Evolutionary conservation across 78 protist species (phyloP).

Genomic region (Monosiga brevicollis): DNA sequence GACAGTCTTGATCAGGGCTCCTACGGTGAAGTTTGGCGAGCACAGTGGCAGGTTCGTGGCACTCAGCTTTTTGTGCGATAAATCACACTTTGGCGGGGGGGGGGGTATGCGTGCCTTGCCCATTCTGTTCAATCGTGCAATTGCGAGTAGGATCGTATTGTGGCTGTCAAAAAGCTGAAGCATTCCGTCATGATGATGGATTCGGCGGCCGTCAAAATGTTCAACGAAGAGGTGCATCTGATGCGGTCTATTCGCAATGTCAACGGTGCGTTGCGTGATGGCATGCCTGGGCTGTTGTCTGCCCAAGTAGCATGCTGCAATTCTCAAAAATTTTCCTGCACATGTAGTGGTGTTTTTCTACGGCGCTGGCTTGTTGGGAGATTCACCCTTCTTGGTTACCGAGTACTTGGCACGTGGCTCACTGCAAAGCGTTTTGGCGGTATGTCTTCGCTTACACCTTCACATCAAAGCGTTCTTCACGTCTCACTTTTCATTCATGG

Average conservation of each 20-base stretch:
- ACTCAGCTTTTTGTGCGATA: too few species aligned
- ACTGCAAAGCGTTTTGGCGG: too few species aligned
- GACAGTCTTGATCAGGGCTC: too few species aligned
- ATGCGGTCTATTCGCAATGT: not conserved
- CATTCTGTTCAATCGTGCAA: too few species aligned
- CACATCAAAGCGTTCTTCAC: too few species aligned
- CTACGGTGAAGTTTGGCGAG: not conserved
- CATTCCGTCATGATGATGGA: not conserved
- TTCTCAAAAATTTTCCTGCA: not conserved
- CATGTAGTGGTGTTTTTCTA: not conserved
- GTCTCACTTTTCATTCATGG: too few species aligned
- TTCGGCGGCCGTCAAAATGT: not conserved
- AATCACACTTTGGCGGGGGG: too few species aligned
- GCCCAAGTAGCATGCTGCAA: not conserved
- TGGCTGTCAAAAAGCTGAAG: not conserved
- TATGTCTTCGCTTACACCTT: too few species aligned
- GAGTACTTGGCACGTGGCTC: not conserved
- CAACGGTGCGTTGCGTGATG: not conserved
- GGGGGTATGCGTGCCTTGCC: too few species aligned
- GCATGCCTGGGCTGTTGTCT: not conserved
- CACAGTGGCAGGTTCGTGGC: not conserved
- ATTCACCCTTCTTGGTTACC: not conserved
- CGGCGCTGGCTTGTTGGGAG: not conserved
- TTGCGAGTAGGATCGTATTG: not conserved
- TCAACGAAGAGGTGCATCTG: not conserved